phyloP scores from a whole-genome alignment of 495 filamentous ascomycete genomes.

The Ascodesmis nigricans region DNA sequence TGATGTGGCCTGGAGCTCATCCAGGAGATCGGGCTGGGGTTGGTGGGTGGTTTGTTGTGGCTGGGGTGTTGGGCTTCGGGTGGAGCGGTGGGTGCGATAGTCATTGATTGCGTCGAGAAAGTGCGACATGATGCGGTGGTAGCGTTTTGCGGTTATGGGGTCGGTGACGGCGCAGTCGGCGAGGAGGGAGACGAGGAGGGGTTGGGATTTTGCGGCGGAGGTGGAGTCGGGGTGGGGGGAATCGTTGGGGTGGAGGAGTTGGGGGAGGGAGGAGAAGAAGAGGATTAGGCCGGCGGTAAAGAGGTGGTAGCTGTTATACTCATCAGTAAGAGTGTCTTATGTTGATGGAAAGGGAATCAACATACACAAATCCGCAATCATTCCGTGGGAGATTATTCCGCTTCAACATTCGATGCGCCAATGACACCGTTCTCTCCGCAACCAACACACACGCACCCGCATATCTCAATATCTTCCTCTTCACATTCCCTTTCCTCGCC shows the following conservation, averaged over 20 bases:
- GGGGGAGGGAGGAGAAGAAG: conserved; percentile 2
- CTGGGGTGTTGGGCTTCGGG: too few species aligned
- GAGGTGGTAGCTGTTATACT: conserved; percentile 3
- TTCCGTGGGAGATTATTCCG: conserved; percentile 1
- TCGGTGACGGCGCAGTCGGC: conserved; percentile 1
- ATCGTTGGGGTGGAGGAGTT: background rate
- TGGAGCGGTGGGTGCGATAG: background rate
- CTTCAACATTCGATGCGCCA: conserved; percentile 1
- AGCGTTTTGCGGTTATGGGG: conserved; percentile 1
- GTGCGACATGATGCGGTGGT: conserved; percentile 3
- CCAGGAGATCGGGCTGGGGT: conserved; percentile 3
- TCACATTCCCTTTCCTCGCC: background rate
- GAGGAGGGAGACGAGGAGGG: background rate
- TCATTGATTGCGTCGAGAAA: conserved; percentile 1
- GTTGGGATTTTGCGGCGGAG: background rate
- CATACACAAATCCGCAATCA: conserved; percentile 2
- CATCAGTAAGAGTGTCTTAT: background rate
- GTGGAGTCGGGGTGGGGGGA: background rate
- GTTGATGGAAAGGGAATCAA: background rate
- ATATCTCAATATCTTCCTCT: conserved; percentile 6
- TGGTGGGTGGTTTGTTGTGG: background rate
- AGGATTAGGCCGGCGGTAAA: conserved; percentile 5
- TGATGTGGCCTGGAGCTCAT: conserved; percentile 2
- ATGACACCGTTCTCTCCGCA: conserved; percentile 2
- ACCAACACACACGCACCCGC: conserved; percentile 4